Evolutionary conservation across 805 yeast species (phyloP).

Genomic region (Candida cerambycidarum): DNA sequence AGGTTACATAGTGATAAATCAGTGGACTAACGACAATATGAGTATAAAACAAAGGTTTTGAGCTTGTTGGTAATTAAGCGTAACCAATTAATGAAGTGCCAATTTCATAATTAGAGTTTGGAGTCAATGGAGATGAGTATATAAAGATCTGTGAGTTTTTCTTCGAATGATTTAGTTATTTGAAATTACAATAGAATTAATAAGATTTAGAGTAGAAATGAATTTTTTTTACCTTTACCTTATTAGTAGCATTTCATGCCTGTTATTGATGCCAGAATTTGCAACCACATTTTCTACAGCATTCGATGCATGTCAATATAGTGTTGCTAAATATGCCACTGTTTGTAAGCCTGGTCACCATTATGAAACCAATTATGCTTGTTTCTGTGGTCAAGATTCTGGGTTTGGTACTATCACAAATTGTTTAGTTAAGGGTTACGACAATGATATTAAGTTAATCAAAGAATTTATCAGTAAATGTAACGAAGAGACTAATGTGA

Average conservation of each 20-base stretch:
- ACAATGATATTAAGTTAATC: conserved; percentile 17
- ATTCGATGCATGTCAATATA: conserved; percentile 14
- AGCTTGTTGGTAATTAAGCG: not conserved
- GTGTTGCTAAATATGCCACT: conserved; percentile 13
- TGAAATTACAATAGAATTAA: too few relatives aligned
- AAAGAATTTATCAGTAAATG: conserved; percentile 16
- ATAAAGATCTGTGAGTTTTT: too few relatives aligned
- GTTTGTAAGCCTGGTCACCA: conserved; percentile 14
- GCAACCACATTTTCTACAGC: conserved; percentile 13
- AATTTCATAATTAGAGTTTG: too few relatives aligned
- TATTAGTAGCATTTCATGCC: not conserved
- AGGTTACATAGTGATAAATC: too few relatives aligned
- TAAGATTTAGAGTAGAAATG: not conserved
- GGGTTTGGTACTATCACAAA: conserved; percentile 23
- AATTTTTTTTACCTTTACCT: conserved; percentile 7
- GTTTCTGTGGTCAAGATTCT: conserved; percentile 17
- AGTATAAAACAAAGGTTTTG: too few relatives aligned
- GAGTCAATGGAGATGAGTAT: not conserved
- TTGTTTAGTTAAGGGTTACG: conserved; percentile 22
- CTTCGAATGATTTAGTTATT: too few relatives aligned
- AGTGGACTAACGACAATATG: too few relatives aligned
- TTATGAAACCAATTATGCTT: conserved; percentile 1
- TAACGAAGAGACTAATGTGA: conserved; percentile 7
- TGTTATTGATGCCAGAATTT: conserved; percentile 12
- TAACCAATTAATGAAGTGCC: not conserved